A percentile compares a stretch with the other conserved stretches of the same genome.
These are phyloP conservation scores for Ceratobasidium papillatum DNA, from an alignment of 1,284 basidiomycete genomes.

Conservation along the genomic window DNA sequence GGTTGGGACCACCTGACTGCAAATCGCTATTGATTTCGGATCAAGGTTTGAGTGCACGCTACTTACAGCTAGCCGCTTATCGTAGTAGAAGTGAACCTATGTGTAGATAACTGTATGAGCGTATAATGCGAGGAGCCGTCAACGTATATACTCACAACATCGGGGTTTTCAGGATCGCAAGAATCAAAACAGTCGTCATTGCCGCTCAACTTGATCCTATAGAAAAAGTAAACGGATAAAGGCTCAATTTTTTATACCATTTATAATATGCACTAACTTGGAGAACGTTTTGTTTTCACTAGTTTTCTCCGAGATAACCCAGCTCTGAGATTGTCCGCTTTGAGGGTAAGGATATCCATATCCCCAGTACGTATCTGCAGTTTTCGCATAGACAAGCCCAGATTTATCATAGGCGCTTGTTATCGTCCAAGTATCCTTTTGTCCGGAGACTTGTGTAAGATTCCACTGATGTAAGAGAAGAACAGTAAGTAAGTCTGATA, in stretches of 20 bases:
- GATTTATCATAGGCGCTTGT: not conserved
- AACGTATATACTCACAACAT: not conserved
- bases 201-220: not conserved
- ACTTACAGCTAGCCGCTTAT: not conserved
- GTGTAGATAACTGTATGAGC: not conserved
- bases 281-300: not conserved
- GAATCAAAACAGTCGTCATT: not conserved
- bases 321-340: not conserved
- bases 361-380: not conserved
- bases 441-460: not conserved
- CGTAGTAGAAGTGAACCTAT: slow-evolving; percentile 5
- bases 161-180: not conserved
- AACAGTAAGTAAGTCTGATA: no score
- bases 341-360: not conserved
- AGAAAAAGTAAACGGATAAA: not conserved
- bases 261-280: not conserved
- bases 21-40: not conserved
- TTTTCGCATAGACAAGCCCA: not conserved
- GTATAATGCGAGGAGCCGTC: no score
- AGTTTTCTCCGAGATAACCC: not conserved
- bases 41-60: not conserved
- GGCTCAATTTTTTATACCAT: not conserved
- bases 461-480: not conserved
- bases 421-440: not conserved
- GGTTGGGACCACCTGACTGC: not conserved